Evolutionary conservation across 257 asterid species (phyloP).

Genomic region (Parsonsia alboflavescens): DNA sequence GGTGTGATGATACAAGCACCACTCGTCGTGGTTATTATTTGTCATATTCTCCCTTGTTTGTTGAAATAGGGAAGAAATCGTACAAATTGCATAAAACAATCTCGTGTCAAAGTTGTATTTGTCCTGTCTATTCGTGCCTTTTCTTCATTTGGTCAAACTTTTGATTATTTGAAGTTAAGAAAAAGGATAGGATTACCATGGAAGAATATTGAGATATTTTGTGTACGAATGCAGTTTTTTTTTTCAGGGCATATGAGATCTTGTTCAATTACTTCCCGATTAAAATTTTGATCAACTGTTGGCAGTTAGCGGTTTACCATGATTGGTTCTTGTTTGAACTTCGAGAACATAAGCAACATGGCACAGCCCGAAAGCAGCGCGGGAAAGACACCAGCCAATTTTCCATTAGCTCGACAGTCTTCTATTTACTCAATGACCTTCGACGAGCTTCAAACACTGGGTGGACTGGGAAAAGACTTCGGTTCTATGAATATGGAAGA

Average conservation of each 20-base stretch:
- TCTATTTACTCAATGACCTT: conserved; percentile 75
- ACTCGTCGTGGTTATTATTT: not conserved
- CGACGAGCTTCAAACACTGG: conserved; percentile 85
- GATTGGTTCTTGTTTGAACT: conserved; percentile 81
- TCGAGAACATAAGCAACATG: conserved; percentile 53
- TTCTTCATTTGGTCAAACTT: not conserved
- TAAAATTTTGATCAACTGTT: conserved; percentile 22
- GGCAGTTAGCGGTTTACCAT: conserved; percentile 24
- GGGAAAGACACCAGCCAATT: conserved; percentile 38
- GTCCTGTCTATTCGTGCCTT: not conserved
- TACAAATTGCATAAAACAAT: not conserved
- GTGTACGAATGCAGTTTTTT: not conserved
- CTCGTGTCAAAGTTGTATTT: not conserved
- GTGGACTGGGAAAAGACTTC: conserved; percentile 73
- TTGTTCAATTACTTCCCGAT: not conserved
- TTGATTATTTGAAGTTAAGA: not conserved
- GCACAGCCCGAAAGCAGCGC: conserved; percentile 44
- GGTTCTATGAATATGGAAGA: conserved; percentile 98
- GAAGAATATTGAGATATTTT: not conserved
- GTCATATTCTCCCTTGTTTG: not conserved
- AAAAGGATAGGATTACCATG: not conserved
- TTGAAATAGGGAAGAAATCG: not conserved
- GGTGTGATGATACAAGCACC: not conserved
- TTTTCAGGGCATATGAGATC: conserved; percentile 6
- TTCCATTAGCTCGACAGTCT: conserved; percentile 64